Evolutionary conservation across 2,329 filamentous ascomycete species (phyloP), one percentile per base, ranked within the genome.

Genomic region (Fusarium lateritium): DNA sequence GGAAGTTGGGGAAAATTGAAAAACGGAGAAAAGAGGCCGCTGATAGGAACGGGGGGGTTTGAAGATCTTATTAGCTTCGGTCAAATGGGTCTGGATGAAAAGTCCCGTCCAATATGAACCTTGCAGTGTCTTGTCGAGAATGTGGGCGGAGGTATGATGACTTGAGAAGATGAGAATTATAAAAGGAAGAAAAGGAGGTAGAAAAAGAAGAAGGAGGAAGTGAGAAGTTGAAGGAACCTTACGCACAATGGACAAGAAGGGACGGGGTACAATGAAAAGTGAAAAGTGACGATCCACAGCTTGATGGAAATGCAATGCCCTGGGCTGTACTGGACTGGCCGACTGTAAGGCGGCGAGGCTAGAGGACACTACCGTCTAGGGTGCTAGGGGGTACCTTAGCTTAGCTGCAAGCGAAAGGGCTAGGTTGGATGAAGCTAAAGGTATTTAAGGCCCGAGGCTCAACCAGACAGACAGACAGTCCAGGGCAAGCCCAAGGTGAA

Each of bases 231-330:
- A 65, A 61, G 51, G 47, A 43, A 34, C 22, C 31, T 33, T 38
- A 58, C 45, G 43, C 26, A 62, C 53, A 55, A 56, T 19, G 19
- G 19, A 19, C 44, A 51, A 44, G 45, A 49, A 56, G 47, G 38
- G 61, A 59, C 45, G 56, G 40, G 42, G 54, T 66, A 62, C 28
- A 55, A 62, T 68, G 36, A 74, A 73, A 74, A 72, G 66, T 72
- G 71, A 74, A 64, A 73, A 71, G 72, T 70, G 67, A 75, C 62
- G 69, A 72, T 73, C 72, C 71, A 75, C 72, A 64, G 58, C 49
- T 62, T 54, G 45, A 62, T 54, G 52, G 58, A 64, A 56, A 45
- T 13, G 38, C 9, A 15, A 36, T 33, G 50, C 43, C 55, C 33
- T 53, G 28, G 54, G 33, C 24, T 22, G 39, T 43, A 31, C 44